Conservation (phyloP, 352 stramenopile genomes). For the Elongisporangium undulatum region DNA sequence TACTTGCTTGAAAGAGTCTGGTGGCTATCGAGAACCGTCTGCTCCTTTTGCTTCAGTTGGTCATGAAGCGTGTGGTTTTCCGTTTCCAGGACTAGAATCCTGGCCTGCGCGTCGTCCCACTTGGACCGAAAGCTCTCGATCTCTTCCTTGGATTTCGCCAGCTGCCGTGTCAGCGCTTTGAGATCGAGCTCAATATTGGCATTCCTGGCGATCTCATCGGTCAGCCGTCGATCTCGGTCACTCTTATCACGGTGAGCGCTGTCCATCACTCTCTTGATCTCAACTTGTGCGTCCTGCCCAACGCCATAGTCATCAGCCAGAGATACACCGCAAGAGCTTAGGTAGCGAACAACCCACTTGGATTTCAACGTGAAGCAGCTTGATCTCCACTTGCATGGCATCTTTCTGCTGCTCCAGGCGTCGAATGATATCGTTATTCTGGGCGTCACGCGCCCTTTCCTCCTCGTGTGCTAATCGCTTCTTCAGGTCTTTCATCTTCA, state of each 20-base stretch:
- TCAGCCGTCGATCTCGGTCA: constrained; percentile 36
- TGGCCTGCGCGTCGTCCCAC: constrained; percentile 52
- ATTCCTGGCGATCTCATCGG: constrained; percentile 37
- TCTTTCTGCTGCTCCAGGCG: constrained; percentile 55
- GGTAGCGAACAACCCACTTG: constrained; percentile 18
- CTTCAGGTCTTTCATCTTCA: constrained; percentile 50
- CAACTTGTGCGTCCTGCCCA: constrained; percentile 47
- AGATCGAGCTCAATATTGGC: constrained; percentile 50
- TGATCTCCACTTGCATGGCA: constrained; percentile 48
- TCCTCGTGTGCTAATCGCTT: constrained; percentile 43
- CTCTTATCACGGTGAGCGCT: constrained; percentile 28
- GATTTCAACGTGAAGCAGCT: constrained; percentile 56
- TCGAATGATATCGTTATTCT: constrained; percentile 35
- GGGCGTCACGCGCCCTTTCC: constrained; percentile 28
- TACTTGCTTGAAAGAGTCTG: constrained; percentile 51
- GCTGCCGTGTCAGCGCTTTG: constrained; percentile 41
- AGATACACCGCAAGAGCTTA: not conserved
- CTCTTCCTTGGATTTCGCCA: constrained; percentile 44
- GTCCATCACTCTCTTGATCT: constrained; percentile 34
- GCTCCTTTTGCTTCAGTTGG: constrained; percentile 73
- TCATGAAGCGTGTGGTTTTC: constrained; percentile 60
- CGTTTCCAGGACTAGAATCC: constrained; percentile 39
- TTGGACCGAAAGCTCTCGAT: constrained; percentile 40
- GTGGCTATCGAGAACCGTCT: constrained; percentile 57
- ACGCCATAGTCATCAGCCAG: not conserved